Percentiles rank a stretch among this genome's conserved stretches.
These are phyloP conservation scores for Puya raimondii DNA, from an alignment of 176 grass and related monocot species.

Conservation along the genomic window DNA sequence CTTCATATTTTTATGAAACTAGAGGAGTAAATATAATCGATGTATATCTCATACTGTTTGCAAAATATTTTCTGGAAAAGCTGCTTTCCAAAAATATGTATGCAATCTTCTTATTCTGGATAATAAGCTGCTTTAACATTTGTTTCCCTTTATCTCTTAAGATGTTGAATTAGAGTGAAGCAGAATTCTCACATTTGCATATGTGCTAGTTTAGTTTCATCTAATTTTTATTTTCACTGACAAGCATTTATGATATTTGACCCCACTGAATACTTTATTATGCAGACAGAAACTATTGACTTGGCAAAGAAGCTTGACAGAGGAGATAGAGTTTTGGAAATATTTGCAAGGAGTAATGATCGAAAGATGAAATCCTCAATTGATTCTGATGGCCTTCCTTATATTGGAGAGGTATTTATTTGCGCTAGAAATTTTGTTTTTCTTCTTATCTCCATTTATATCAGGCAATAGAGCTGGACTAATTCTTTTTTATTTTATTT, in stretches of 20 bases:
- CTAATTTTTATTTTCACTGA: not conserved
- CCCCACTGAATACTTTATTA: constrained; percentile 5
- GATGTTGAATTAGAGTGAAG: not conserved
- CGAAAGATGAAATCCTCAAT: constrained; percentile 34
- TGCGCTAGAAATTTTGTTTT: not conserved
- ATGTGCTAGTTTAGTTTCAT: not conserved
- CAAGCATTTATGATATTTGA: not conserved
- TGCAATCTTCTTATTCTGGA: not conserved
- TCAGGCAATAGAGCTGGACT: not conserved
- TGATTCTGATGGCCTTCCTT: constrained; percentile 94
- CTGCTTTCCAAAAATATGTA: not conserved
- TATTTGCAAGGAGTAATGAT: constrained; percentile 60
- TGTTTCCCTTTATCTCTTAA: not conserved
- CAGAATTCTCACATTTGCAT: not conserved
- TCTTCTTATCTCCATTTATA: not conserved
- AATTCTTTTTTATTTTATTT: constrained; percentile 10
- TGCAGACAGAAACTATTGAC: constrained; percentile 85
- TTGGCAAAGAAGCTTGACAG: constrained; percentile 47
- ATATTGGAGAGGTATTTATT: constrained; percentile 57
- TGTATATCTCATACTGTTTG: too few species aligned
- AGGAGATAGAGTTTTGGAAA: constrained; percentile 37
- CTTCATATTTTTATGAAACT: too few species aligned
- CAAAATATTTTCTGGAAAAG: too few species aligned
- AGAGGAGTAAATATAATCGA: too few species aligned
- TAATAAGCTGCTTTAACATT: not conserved